Evolutionary conservation across 768 basidiomycete species (phyloP).

Genomic region (Lanmaoa pseudosensibilis): DNA sequence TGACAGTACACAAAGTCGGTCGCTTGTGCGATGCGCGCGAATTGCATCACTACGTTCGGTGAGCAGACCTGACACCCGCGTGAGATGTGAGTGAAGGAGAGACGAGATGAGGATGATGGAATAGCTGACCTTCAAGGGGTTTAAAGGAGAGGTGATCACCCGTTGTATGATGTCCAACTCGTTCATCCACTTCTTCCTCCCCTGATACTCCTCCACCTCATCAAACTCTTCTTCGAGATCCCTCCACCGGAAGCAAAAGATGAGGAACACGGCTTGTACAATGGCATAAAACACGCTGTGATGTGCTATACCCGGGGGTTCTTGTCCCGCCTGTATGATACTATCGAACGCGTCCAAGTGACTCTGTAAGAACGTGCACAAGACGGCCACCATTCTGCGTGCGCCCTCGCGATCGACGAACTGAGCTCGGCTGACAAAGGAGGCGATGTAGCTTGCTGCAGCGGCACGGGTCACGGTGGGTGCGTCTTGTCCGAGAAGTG

Average conservation of each 20-base stretch:
- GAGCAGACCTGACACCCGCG: slow-evolving; percentile 73
- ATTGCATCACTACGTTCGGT: slow-evolving; percentile 85
- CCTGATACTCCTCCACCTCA: slow-evolving; percentile 52
- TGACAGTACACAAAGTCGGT: slow-evolving; percentile 94
- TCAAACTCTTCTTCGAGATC: slow-evolving; percentile 70
- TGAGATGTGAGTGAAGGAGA: not conserved
- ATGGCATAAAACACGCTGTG: slow-evolving; percentile 89
- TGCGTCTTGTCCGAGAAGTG: slow-evolving; percentile 58
- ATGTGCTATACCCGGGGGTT: slow-evolving; percentile 36
- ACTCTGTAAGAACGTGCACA: slow-evolving; percentile 81
- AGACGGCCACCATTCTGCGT: slow-evolving; percentile 70
- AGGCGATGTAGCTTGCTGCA: slow-evolving; percentile 91
- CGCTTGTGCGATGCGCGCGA: slow-evolving; percentile 88
- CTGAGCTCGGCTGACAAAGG: slow-evolving; percentile 85
- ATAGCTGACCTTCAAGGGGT: slow-evolving; percentile 67
- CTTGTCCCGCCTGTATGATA: slow-evolving; percentile 39
- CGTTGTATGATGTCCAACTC: slow-evolving; percentile 78
- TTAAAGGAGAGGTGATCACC: slow-evolving; percentile 76
- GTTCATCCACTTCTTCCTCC: slow-evolving; percentile 76
- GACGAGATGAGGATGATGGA: no score
- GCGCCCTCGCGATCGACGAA: slow-evolving; percentile 79
- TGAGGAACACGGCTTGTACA: slow-evolving; percentile 87
- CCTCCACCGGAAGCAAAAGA: slow-evolving; percentile 98
- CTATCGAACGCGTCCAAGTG: slow-evolving; percentile 75
- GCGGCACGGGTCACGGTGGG: slow-evolving; percentile 85